These are phyloP conservation scores for Paracoccidioides brasiliensis DNA, from an alignment of 2,329 filamentous ascomycete genomes.

Conservation along the genomic window DNA sequence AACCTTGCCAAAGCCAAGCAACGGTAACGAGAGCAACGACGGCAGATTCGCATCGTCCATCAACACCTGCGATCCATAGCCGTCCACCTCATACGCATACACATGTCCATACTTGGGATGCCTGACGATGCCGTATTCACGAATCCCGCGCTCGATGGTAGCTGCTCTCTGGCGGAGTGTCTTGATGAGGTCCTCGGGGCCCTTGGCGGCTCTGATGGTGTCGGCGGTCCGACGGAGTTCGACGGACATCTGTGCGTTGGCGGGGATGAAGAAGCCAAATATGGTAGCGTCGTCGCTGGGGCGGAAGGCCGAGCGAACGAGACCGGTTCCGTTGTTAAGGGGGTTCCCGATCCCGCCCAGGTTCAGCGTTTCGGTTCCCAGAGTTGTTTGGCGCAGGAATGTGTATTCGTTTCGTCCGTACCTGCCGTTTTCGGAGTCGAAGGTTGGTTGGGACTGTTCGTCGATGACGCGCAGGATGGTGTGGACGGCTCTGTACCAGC, in stretches of 20 bases:
- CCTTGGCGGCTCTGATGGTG: conserved; percentile 48
- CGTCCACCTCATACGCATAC: conserved; percentile 53
- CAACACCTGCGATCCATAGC: conserved; percentile 47
- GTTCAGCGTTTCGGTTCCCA: conserved; percentile 80
- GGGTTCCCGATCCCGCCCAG: conserved; percentile 82
- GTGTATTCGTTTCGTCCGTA: conserved; percentile 69
- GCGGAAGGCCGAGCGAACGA: conserved; percentile 83
- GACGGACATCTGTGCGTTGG: conserved; percentile 91
- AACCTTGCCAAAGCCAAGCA: conserved; percentile 44
- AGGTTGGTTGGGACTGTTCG: conserved; percentile 69
- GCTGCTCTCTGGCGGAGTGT: conserved; percentile 45
- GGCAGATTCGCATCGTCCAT: conserved; percentile 58
- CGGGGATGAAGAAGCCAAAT: conserved; percentile 85
- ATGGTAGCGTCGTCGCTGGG: conserved; percentile 93
- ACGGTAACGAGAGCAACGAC: conserved; percentile 46
- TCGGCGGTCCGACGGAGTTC: conserved; percentile 64
- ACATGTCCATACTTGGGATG: conserved; percentile 42
- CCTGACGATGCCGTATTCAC: conserved; percentile 62
- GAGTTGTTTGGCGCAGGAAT: conserved; percentile 67
- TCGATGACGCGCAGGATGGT: conserved; percentile 61
- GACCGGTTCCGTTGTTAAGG: conserved; percentile 65
- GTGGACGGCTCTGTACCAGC: conserved; percentile 69
- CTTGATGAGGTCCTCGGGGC: conserved; percentile 39
- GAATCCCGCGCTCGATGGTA: conserved; percentile 61
- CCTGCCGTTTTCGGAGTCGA: conserved; percentile 49